Conservation (phyloP, 2,329 filamentous ascomycete genomes). For the Xylaria sp. region DNA sequence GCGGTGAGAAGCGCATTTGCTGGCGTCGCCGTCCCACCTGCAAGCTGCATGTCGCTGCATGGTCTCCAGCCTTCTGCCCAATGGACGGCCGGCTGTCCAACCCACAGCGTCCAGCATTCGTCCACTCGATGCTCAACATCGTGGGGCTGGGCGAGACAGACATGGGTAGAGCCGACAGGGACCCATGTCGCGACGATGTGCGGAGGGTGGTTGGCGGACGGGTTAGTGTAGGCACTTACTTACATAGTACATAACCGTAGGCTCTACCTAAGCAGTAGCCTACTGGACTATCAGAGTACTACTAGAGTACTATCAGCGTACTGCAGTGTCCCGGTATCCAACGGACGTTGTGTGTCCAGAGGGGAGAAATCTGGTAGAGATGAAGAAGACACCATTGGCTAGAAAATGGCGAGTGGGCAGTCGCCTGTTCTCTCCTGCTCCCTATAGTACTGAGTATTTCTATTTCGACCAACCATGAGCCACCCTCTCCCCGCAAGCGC, state of each 20-base stretch:
- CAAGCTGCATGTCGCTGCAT: conserved; percentile 38
- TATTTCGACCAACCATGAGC: conserved; percentile 4
- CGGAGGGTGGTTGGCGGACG: conserved; percentile 25
- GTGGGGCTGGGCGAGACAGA: conserved; percentile 30
- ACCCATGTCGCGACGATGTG: conserved; percentile 10
- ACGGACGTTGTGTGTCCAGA: too few relatives aligned
- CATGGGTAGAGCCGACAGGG: conserved; percentile 19
- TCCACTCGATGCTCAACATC: conserved; percentile 17
- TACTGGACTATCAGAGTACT: too few relatives aligned
- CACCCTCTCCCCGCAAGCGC: conserved; percentile 10
- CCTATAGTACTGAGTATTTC: too few relatives aligned
- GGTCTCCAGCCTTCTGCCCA: conserved; percentile 30
- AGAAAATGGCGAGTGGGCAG: neutral
- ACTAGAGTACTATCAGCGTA: too few relatives aligned
- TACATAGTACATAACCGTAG: too few relatives aligned
- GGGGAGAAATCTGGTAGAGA: too few relatives aligned
- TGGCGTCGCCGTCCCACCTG: conserved; percentile 43
- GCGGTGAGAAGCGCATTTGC: conserved; percentile 43
- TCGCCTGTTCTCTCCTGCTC: too few relatives aligned
- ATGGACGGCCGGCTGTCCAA: conserved; percentile 24
- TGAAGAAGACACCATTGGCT: conserved; percentile 6
- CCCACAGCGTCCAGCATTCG: conserved; percentile 20
- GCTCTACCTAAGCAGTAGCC: too few relatives aligned
- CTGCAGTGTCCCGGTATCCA: too few relatives aligned
- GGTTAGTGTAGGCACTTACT: too few relatives aligned